Percentiles rank a stretch among this genome's conserved stretches.
Conservation (phyloP, 2,329 filamentous ascomycete genomes). For the Dothidotthia symphoricarpi region DNA sequence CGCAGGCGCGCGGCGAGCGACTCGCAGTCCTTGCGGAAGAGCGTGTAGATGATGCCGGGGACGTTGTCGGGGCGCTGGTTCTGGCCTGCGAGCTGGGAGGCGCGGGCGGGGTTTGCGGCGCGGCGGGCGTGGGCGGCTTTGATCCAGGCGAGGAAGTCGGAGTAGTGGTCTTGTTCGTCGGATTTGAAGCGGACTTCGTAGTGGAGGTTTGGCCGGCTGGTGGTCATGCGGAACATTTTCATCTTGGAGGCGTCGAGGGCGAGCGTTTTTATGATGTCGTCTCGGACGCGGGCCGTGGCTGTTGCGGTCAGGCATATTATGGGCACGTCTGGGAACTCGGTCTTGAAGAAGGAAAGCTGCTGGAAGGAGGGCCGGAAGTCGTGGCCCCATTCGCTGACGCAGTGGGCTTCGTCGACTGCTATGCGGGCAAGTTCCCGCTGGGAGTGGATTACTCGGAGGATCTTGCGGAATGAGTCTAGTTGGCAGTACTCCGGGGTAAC, state of each 20-base stretch:
- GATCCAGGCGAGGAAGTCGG: conserved; percentile 75
- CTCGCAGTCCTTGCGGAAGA: conserved; percentile 73
- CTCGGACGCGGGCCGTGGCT: conserved; percentile 74
- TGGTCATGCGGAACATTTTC: conserved; percentile 78
- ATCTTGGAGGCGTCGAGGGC: conserved; percentile 64
- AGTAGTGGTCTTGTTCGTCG: conserved; percentile 71
- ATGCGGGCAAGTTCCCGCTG: conserved; percentile 85
- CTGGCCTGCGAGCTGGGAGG: conserved; percentile 55
- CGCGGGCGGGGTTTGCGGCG: conserved; percentile 55
- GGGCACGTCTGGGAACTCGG: conserved; percentile 77
- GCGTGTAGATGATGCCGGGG: conserved; percentile 76
- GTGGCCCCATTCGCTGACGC: conserved; percentile 97
- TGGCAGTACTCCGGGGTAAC: conserved; percentile 90
- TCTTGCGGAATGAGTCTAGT: conserved; percentile 71
- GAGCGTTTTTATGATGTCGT: conserved; percentile 78
- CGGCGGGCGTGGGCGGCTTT: conserved; percentile 69
- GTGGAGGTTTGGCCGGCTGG: conserved; percentile 80
- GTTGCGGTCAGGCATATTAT: conserved; percentile 93
- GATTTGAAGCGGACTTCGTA: conserved; percentile 83
- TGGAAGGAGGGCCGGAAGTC: conserved; percentile 95
- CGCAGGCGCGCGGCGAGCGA: conserved; percentile 64
- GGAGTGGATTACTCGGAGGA: conserved; percentile 69
- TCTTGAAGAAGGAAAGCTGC: conserved; percentile 79
- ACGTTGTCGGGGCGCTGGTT: conserved; percentile 60
- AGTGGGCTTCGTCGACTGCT: conserved; percentile 92